A percentile compares a stretch with the other conserved stretches of the same genome.
phyloP scores from a whole-genome alignment of 192 early-diverging fungal species.

The Coemansia brasiliensis region DNA sequence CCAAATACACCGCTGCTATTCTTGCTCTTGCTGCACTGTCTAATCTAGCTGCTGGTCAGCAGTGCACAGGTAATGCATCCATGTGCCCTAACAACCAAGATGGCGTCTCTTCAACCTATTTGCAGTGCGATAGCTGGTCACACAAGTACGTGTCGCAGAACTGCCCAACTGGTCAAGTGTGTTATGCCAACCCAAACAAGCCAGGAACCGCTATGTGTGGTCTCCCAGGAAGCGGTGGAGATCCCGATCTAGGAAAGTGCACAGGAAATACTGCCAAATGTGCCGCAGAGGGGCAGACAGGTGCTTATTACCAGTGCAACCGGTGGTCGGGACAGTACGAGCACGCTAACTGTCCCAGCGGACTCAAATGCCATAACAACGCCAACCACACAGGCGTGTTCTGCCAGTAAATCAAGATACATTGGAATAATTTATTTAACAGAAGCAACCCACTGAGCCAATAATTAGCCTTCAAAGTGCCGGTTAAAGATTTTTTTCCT shows the following conservation, averaged over 20 bases:
- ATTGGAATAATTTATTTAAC: neutral
- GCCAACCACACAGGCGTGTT: slow-evolving; percentile 37
- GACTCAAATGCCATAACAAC: slow-evolving; percentile 48
- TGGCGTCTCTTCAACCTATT: slow-evolving; percentile 34
- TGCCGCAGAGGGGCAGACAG: slow-evolving; percentile 26
- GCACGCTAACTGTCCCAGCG: slow-evolving; percentile 27
- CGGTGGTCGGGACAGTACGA: slow-evolving; percentile 45
- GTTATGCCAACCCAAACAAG: slow-evolving; percentile 36
- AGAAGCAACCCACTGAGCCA: neutral
- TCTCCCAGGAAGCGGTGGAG: slow-evolving; percentile 33
- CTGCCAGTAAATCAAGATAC: slow-evolving; percentile 26
- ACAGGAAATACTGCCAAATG: slow-evolving; percentile 48
- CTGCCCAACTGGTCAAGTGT: slow-evolving; percentile 34
- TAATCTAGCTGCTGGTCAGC: slow-evolving; percentile 18
- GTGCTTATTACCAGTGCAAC: slow-evolving; percentile 40
- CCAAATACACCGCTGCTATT: slow-evolving; percentile 12
- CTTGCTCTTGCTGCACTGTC: slow-evolving; percentile 18
- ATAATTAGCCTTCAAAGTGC: neutral
- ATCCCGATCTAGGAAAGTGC: slow-evolving; percentile 29
- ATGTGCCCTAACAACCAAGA: slow-evolving; percentile 29
- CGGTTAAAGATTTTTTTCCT: slow-evolving; percentile 5
- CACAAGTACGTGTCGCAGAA: slow-evolving; percentile 17
- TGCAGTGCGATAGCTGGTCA: slow-evolving; percentile 39
- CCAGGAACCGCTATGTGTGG: slow-evolving; percentile 38
- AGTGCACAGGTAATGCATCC: slow-evolving; percentile 28